Percentiles rank a stretch among this genome's conserved stretches.
Evolutionary conservation across 2,329 filamentous ascomycete species (phyloP).

Genomic region (Calonectria hawksworthii): DNA sequence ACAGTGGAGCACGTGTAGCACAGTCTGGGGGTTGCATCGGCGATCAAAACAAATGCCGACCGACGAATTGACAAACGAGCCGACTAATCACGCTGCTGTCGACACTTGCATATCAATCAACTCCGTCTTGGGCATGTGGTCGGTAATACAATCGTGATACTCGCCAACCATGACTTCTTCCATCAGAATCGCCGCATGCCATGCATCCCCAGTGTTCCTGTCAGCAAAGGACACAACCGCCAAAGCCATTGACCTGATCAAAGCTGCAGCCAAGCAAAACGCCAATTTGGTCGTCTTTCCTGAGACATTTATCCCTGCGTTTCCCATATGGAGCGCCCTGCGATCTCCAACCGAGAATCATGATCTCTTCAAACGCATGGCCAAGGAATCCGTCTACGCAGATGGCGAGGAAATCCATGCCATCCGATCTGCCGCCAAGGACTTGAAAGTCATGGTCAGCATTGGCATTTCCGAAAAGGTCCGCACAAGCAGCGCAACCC

Average conservation of each 20-base stretch:
- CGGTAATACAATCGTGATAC: background rate
- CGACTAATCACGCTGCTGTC: background rate
- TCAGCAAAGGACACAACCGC: slow-evolving; percentile 59
- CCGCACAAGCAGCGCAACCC: slow-evolving; percentile 57
- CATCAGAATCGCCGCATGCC: slow-evolving; percentile 51
- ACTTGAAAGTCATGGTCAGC: slow-evolving; percentile 57
- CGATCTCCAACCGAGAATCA: slow-evolving; percentile 65
- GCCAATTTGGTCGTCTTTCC: slow-evolving; percentile 68
- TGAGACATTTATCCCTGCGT: slow-evolving; percentile 66
- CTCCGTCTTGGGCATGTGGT: background rate
- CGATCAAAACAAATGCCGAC: background rate
- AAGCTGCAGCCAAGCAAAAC: slow-evolving; percentile 55
- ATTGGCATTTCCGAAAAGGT: slow-evolving; percentile 65
- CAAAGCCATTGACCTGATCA: slow-evolving; percentile 62
- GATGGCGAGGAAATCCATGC: slow-evolving; percentile 61
- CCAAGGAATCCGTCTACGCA: slow-evolving; percentile 57
- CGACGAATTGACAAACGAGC: background rate
- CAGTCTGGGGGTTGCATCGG: background rate
- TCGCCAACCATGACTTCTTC: background rate
- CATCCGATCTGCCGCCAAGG: slow-evolving; percentile 55
- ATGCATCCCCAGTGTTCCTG: slow-evolving; percentile 61
- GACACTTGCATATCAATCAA: background rate
- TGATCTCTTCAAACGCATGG: slow-evolving; percentile 62
- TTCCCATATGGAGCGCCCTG: slow-evolving; percentile 65
- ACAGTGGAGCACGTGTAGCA: background rate